A percentile compares a stretch with the other conserved stretches of the same genome.
Conservation (phyloP, 352 stramenopile species). For the Globisporangium carolinianum region DNA sequence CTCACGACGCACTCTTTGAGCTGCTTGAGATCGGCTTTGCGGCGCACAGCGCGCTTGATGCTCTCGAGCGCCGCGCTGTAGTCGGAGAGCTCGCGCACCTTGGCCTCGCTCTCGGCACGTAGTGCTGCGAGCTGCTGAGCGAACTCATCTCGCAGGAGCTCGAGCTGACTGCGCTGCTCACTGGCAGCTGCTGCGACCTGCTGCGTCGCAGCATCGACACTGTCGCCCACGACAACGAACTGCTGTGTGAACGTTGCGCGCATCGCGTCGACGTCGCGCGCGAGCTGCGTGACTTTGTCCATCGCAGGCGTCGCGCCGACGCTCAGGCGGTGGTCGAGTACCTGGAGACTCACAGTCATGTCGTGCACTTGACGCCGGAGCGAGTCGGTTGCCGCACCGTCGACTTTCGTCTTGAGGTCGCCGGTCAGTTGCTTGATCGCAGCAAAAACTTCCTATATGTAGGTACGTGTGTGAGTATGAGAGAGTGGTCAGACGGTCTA, state of each 20-base stretch:
- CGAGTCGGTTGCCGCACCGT: conserved; percentile 28
- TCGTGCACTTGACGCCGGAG: conserved; percentile 49
- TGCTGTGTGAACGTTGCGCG: conserved; percentile 29
- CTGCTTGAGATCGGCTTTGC: conserved; percentile 57
- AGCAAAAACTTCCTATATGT: conserved; percentile 37
- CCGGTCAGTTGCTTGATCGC: conserved; percentile 55
- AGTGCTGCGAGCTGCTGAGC: conserved; percentile 22
- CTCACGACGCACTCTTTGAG: conserved; percentile 42
- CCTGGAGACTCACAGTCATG: conserved; percentile 39
- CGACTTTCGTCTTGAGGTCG: conserved; percentile 51
- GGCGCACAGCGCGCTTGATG: conserved; percentile 29
- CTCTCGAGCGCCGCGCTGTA: conserved; percentile 36
- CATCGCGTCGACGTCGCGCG: conserved; percentile 25
- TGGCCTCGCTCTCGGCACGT: conserved; percentile 28
- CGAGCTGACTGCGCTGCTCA: conserved; percentile 27
- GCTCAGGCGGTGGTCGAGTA: conserved; percentile 34
- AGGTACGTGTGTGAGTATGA: background rate
- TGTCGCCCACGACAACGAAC: conserved; percentile 21
- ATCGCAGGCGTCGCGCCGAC: conserved; percentile 29
- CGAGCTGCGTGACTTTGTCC: conserved; percentile 38
- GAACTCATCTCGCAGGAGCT: conserved; percentile 18
- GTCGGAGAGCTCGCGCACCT: conserved; percentile 35
- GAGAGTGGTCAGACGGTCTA: background rate
- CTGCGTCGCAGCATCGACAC: conserved; percentile 21
- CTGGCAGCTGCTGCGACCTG: conserved; percentile 21